phyloP scores from a whole-genome alignment of 2,329 filamentous ascomycete genomes.

The Trichophyton simii region DNA sequence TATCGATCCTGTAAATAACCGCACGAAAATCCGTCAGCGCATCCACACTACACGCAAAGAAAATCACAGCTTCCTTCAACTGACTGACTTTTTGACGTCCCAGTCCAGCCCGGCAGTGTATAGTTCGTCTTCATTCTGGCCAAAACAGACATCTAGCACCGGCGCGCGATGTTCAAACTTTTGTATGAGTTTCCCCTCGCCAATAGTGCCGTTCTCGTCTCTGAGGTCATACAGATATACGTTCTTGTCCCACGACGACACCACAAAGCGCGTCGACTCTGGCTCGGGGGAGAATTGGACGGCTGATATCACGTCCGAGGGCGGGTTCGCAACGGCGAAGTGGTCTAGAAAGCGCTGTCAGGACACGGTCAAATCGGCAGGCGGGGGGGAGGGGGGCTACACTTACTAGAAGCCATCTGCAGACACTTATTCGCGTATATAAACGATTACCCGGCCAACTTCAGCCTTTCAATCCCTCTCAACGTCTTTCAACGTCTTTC shows the following conservation, averaged over 20 bases:
- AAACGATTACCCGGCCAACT: neutral
- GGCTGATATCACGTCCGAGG: constrained; percentile 74
- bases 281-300: constrained; percentile 73
- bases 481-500: too few species aligned
- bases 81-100: constrained; percentile 59
- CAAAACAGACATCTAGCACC: constrained; percentile 85
- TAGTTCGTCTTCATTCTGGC: constrained; percentile 65
- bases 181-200: constrained; percentile 51
- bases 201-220: constrained; percentile 41
- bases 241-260: constrained; percentile 87
- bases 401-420: constrained; percentile 13
- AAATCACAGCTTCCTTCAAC: too few species aligned
- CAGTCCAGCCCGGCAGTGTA: constrained; percentile 81
- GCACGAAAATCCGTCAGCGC: neutral
- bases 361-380: neutral
- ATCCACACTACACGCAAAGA: neutral
- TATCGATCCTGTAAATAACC: constrained; percentile 45
- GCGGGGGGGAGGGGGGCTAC: neutral
- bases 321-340: constrained; percentile 71
- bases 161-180: constrained; percentile 73
- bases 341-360: constrained; percentile 40
- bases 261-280: constrained; percentile 63
- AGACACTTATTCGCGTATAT: neutral
- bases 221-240: constrained; percentile 77
- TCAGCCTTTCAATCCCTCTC: too few species aligned